Percentiles rank a stretch among this genome's conserved stretches.
These are phyloP conservation scores for Candida chauliodis DNA, from an alignment of 805 yeast genomes.

Conservation along the genomic window DNA sequence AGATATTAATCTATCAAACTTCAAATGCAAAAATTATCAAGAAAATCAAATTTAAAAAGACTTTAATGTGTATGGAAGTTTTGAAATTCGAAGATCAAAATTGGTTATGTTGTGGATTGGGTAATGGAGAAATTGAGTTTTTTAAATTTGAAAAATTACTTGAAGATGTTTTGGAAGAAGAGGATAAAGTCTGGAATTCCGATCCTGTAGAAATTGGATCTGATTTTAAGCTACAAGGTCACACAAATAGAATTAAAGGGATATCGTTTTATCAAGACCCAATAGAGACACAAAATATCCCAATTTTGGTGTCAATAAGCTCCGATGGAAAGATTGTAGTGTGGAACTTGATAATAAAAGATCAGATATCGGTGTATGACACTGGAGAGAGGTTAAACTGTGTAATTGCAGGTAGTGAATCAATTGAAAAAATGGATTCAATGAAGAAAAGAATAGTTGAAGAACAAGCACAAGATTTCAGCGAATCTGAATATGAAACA, in stretches of 20 bases:
- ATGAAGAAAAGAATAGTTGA: conserved; percentile 53
- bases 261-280: conserved; percentile 50
- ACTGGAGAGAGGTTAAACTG: conserved; percentile 91
- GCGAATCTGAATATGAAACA: conserved; percentile 73
- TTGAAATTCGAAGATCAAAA: conserved; percentile 44
- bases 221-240: conserved; percentile 67
- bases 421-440: conserved; percentile 66
- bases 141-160: conserved; percentile 38
- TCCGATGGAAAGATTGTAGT: conserved; percentile 93
- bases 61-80: conserved; percentile 68
- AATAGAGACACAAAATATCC: conserved; percentile 26
- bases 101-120: conserved; percentile 63
- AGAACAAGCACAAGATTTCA: conserved; percentile 25
- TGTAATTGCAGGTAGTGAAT: conserved; percentile 70
- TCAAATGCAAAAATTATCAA: conserved; percentile 54
- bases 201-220: conserved; percentile 35
- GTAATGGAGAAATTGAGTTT: conserved; percentile 68
- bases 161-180: conserved; percentile 17
- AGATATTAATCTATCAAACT: conserved; percentile 63
- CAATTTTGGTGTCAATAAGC: conserved; percentile 73
- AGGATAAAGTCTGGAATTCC: conserved; percentile 23
- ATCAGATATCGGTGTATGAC: conserved; percentile 86
- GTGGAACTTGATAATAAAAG: conserved; percentile 65
- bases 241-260: conserved; percentile 81
- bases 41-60: conserved; percentile 48